Percentiles rank a stretch among this genome's conserved stretches.
These are phyloP conservation scores for Oryza rufipogon DNA, from an alignment of 176 grass and related monocot species.

Conservation along the genomic window DNA sequence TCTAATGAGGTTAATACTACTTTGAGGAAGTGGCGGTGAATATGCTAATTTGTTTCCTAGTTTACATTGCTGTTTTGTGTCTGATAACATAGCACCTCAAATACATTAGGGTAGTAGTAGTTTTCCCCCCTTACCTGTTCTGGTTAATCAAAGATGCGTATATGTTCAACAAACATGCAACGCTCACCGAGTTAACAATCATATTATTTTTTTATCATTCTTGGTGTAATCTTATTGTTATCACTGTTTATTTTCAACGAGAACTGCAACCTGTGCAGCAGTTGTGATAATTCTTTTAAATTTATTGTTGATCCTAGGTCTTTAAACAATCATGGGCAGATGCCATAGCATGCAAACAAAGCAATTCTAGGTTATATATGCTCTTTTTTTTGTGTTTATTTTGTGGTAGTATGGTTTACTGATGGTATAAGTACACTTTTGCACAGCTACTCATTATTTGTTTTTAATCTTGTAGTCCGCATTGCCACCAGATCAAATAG, in stretches of 20 bases:
- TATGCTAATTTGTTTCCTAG: not conserved
- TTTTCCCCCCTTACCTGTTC: no score
- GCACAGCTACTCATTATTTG: not conserved
- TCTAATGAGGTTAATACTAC: not conserved
- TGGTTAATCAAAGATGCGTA: not conserved
- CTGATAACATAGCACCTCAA: not conserved
- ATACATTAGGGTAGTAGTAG: not conserved
- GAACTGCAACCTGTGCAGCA: not conserved
- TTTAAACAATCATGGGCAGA: not conserved
- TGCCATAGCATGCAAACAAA: not conserved
- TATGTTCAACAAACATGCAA: not conserved
- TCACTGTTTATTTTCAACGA: not conserved
- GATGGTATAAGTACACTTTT: not conserved
- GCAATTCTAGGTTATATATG: not conserved
- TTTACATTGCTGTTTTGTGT: not conserved
- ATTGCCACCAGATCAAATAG: slow-evolving; percentile 93
- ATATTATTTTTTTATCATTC: no score
- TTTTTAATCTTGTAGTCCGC: slow-evolving; percentile 63
- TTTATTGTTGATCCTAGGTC: not conserved
- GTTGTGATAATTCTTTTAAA: not conserved
- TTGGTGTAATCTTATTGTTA: not conserved
- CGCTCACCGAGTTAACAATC: not conserved
- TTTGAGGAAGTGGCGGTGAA: not conserved
- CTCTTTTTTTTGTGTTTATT: not conserved
- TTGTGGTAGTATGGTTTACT: not conserved